Evolutionary conservation across 2,329 filamentous ascomycete species (phyloP), one percentile per base, ranked within the genome.

Genomic region (Colletotrichum cereale): DNA sequence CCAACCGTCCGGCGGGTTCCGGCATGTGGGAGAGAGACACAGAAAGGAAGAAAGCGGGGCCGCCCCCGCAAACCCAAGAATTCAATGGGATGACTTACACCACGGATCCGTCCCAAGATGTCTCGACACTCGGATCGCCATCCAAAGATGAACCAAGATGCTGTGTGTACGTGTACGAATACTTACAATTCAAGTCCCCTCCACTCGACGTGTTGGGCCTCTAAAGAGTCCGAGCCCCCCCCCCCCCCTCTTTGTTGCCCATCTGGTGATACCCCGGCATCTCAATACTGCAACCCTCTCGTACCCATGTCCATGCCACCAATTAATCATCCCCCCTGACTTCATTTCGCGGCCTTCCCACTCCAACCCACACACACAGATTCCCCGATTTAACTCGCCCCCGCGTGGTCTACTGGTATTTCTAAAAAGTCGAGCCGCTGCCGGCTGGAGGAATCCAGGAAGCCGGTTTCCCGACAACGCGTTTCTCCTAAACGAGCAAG

Each of bases 391-490:
- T 12, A 16, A 16, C n/a, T n/a, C n/a, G n/a, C n/a, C 40, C 40
- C 31, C 8, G 31, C 52, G 48, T 40, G 56, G 48, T 62, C 26
- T n/a, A n/a, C n/a, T n/a, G n/a, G n/a, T 42, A 56, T 71, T 71
- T 62, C 63, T 40, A 62, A 62, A 71, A 67, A 56, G 63, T 67
- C 67, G 38, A 67, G 40, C 57, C 57, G 50, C 67, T 40, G 40
- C 5, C 18, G 18, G 40, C 55, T 50, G 62, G 50, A 44, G 57
- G 42, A 62, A 50, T 62, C 48, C 56, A 44, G 21, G 40, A 67
- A 57, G 62, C 31, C 42, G 2, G 12, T 21, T 5, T 34, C 31
- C 31, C 4, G 4, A 34, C 31, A 34, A 5, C 62, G 61, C 62
- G 62, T 70, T 70, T 70, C 67, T 38, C 48, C 62, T 70, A 52